Evolutionary conservation across 2,329 filamentous ascomycete genomes (phyloP).

Genomic region (Apiospora saccharicola): DNA sequence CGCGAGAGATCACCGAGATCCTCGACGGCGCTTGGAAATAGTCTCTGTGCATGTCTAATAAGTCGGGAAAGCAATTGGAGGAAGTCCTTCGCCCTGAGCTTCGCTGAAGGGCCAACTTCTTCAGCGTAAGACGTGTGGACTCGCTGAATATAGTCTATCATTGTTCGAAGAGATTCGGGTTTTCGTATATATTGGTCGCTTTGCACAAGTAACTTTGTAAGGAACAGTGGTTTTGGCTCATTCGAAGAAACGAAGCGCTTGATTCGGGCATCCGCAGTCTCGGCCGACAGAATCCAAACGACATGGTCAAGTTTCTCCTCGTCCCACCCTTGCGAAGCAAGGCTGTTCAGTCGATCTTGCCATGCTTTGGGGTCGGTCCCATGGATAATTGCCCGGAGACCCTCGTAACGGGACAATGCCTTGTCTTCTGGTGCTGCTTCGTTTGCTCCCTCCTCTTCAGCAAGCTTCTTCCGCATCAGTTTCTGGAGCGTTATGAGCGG

Average conservation of each 20-base stretch:
- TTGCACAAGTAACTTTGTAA: constrained; percentile 47
- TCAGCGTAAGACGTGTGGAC: background rate
- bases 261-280: constrained; percentile 45
- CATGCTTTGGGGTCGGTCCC: constrained; percentile 38
- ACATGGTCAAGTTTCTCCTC: constrained; percentile 47
- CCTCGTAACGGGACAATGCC: constrained; percentile 33
- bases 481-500: constrained; percentile 39
- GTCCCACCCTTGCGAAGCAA: constrained; percentile 44
- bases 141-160: background rate
- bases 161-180: constrained; percentile 33
- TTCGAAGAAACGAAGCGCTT: constrained; percentile 45
- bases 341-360: constrained; percentile 40
- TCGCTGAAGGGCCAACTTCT: background rate
- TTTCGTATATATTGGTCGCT: constrained; percentile 43
- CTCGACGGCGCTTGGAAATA: constrained; percentile 41
- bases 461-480: constrained; percentile 31
- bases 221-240: constrained; percentile 48
- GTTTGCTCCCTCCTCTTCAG: background rate
- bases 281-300: constrained; percentile 49
- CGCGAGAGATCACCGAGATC: constrained; percentile 41
- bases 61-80: constrained; percentile 31
- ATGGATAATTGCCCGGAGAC: constrained; percentile 28
- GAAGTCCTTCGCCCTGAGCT: background rate
- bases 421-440: constrained; percentile 24
- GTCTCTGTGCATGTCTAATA: constrained; percentile 33